These are phyloP conservation scores for Collybia sordida DNA, from an alignment of 768 basidiomycete genomes.

Conservation along the genomic window DNA sequence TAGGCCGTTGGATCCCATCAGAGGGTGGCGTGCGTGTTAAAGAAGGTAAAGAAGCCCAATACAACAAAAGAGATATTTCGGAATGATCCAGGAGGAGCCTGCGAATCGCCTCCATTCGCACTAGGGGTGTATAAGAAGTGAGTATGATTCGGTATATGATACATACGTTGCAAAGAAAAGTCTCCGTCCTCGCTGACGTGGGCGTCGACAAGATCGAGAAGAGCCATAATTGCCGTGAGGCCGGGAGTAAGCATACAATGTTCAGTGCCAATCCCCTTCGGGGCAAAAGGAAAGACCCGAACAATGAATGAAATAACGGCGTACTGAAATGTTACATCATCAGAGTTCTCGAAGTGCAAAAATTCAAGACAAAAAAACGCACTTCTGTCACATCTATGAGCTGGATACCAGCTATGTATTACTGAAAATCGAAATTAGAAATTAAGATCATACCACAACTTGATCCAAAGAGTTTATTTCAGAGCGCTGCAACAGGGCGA, in stretches of 20 bases:
- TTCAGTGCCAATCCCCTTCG: constrained; percentile 7
- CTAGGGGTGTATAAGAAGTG: constrained; percentile 4
- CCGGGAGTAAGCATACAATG: constrained; percentile 12
- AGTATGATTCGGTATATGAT: not conserved
- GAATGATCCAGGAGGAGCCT: constrained; percentile 14
- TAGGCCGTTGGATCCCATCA: no score
- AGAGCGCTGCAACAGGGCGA: constrained; percentile 11
- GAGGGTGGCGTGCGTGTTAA: no score
- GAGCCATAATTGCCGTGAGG: constrained; percentile 13
- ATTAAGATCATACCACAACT: constrained; percentile 7
- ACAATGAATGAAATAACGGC: constrained; percentile 16
- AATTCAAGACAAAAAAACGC: not conserved
- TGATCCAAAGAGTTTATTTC: constrained; percentile 3
- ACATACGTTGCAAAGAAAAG: constrained; percentile 16
- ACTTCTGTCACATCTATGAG: constrained; percentile 17
- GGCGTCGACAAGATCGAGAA: constrained; percentile 11
- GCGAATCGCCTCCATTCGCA: constrained; percentile 15
- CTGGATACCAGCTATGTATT: not conserved
- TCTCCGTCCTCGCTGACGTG: constrained; percentile 11
- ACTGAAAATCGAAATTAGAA: not conserved
- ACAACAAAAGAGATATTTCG: constrained; percentile 5
- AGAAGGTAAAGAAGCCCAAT: not conserved
- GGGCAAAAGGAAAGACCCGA: constrained; percentile 15
- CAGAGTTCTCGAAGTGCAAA: not conserved
- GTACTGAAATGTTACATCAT: constrained; percentile 5